Conservation (phyloP, 371 early-diverging fungal species). For the Rhizopus microsporus region DNA sequence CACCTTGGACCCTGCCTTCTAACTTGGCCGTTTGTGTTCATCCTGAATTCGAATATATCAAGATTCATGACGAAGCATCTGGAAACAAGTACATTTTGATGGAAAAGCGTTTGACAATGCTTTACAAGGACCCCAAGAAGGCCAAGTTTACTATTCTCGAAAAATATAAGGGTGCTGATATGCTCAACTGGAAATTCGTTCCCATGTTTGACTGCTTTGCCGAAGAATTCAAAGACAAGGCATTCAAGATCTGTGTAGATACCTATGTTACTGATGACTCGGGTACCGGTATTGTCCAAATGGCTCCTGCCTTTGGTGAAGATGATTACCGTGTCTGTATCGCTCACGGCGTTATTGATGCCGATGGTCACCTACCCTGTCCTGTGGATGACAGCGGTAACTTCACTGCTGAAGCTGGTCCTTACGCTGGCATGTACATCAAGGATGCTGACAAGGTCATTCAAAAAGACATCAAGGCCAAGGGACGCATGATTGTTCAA, state of each 20-base stretch:
- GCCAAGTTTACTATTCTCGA: constrained; percentile 89
- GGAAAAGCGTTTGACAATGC: constrained; percentile 78
- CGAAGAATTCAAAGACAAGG: constrained; percentile 71
- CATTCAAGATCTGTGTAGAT: constrained; percentile 90
- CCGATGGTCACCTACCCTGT: constrained; percentile 90
- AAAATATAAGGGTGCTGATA: constrained; percentile 79
- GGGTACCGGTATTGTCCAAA: constrained; percentile 99
- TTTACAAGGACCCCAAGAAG: constrained; percentile 96
- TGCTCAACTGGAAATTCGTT: constrained; percentile 90
- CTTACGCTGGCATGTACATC: constrained; percentile 89
- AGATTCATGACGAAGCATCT: constrained; percentile 85
- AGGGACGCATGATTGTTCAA: constrained; percentile 87
- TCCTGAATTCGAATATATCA: constrained; percentile 93
- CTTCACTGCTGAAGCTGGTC: constrained; percentile 85
- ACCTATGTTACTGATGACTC: constrained; percentile 94
- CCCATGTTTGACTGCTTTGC: constrained; percentile 94
- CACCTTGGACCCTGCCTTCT: constrained; percentile 99
- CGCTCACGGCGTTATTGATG: constrained; percentile 78
- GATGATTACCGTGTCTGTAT: constrained; percentile 99
- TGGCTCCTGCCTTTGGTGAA: constrained; percentile 99
- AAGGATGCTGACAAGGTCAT: constrained; percentile 99
- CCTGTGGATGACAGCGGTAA: constrained; percentile 95
- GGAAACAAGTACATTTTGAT: constrained; percentile 86
- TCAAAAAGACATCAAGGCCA: constrained; percentile 87
- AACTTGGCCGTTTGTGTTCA: constrained; percentile 96